Conservation (phyloP, 371 early-diverging fungal species). For the Agmasoma carcini region DNA sequence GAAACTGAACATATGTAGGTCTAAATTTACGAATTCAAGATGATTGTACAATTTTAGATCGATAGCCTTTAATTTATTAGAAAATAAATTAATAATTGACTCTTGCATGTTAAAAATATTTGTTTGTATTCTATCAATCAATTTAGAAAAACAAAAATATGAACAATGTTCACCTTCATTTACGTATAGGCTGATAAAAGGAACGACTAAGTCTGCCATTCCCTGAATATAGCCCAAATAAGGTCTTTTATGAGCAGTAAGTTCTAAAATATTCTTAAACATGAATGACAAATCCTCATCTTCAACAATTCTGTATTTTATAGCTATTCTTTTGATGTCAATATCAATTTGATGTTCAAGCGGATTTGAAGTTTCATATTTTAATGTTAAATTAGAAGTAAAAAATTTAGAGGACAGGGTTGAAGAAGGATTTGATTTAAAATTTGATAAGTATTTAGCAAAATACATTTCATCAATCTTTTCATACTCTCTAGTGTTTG, state of each 20-base stretch:
- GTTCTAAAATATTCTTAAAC: conserved; percentile 35
- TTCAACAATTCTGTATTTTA: conserved; percentile 1
- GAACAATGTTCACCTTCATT: conserved; percentile 55
- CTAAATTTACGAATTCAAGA: conserved; percentile 66
- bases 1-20: conserved; percentile 89
- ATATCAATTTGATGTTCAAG: conserved; percentile 43
- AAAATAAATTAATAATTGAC: conserved; percentile 16
- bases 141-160: conserved; percentile 78
- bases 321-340: conserved; percentile 35
- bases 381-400: not conserved
- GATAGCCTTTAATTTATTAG: conserved; percentile 13
- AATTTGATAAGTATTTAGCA: not conserved
- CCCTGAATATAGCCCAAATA: conserved; percentile 96
- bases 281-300: conserved; percentile 27
- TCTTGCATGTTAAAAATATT: conserved; percentile 30
- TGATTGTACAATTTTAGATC: conserved; percentile 50
- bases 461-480: not conserved
- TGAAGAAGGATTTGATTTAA: not conserved
- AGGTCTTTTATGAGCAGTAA: conserved; percentile 55
- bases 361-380: not conserved
- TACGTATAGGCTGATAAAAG: conserved; percentile 75
- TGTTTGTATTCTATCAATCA: conserved; percentile 78
- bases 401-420: too few species aligned
- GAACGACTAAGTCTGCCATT: conserved; percentile 85
- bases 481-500: not conserved